These are phyloP conservation scores for Termitomyces sp. DNA, from an alignment of 768 basidiomycete genomes.

Conservation along the genomic window DNA sequence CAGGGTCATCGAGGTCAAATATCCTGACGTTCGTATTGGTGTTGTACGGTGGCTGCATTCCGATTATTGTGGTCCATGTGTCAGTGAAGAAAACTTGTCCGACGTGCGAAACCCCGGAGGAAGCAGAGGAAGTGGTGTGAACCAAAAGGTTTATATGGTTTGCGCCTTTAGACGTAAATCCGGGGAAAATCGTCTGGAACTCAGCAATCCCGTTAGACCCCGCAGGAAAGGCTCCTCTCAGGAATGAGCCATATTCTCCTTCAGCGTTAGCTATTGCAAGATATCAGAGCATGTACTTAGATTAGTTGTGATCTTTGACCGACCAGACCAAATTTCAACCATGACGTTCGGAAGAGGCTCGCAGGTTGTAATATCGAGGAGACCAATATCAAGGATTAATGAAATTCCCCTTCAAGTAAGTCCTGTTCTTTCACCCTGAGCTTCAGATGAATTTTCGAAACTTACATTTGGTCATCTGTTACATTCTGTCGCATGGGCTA, in stretches of 20 bases:
- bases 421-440: background rate
- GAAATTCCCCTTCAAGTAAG: slow-evolving; percentile 23
- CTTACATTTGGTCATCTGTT: slow-evolving; percentile 16
- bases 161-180: slow-evolving; percentile 27
- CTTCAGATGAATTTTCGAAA: background rate
- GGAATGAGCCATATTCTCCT: slow-evolving; percentile 28
- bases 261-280: slow-evolving; percentile 25
- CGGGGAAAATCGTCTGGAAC: slow-evolving; percentile 31
- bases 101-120: slow-evolving; percentile 22
- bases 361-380: slow-evolving; percentile 33
- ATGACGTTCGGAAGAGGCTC: slow-evolving; percentile 28
- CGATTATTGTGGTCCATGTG: slow-evolving; percentile 24
- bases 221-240: slow-evolving; percentile 29
- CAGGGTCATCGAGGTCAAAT: slow-evolving; percentile 24
- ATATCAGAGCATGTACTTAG: background rate
- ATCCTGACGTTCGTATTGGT: slow-evolving; percentile 22
- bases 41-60: slow-evolving; percentile 22
- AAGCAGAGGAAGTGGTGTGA: slow-evolving; percentile 20
- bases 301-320: background rate
- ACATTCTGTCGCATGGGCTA: slow-evolving; percentile 14
- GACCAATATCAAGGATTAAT: slow-evolving; percentile 31
- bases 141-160: slow-evolving; percentile 32
- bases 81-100: slow-evolving; percentile 37
- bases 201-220: slow-evolving; percentile 31
- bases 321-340: slow-evolving; percentile 24